Conservation (phyloP, 352 stramenopile genomes). For the Phytophthora ohioensis region DNA sequence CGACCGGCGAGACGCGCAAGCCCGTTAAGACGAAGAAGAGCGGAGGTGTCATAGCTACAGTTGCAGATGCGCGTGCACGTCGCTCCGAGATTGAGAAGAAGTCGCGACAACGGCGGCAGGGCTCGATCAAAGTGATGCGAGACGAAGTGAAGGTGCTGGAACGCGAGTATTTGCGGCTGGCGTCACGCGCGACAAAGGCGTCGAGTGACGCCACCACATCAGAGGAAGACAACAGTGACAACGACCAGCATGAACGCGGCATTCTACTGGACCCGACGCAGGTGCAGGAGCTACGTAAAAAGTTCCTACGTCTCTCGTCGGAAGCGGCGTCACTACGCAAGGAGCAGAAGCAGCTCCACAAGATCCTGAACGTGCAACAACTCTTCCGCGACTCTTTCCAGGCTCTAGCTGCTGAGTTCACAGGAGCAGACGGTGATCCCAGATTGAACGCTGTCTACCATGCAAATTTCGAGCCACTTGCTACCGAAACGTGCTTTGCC, state of each 20-base stretch:
- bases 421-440: constrained; percentile 18
- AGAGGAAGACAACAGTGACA: constrained; percentile 26
- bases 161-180: constrained; percentile 51
- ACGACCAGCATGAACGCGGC: constrained; percentile 29
- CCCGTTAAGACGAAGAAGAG: constrained; percentile 12
- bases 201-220: constrained; percentile 17
- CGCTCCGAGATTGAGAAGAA: constrained; percentile 73
- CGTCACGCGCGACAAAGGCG: not conserved
- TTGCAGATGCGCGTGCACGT: constrained; percentile 36
- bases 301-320: constrained; percentile 49
- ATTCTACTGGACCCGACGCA: constrained; percentile 43
- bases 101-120: constrained; percentile 63
- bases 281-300: constrained; percentile 34
- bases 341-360: constrained; percentile 56
- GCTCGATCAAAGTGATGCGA: constrained; percentile 58
- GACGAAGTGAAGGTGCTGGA: constrained; percentile 63
- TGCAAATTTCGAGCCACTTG: constrained; percentile 44
- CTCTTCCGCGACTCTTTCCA: constrained; percentile 59
- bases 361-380: constrained; percentile 64
- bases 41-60: not conserved
- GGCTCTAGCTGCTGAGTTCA: constrained; percentile 42
- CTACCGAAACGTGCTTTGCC: constrained; percentile 41
- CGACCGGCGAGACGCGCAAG: constrained; percentile 14
- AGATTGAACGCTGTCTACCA: constrained; percentile 43
- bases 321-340: constrained; percentile 58